Percentiles rank a stretch among this genome's conserved stretches.
Conservation (phyloP, 202 grass and related monocot genomes). For the Carex arenaria region DNA sequence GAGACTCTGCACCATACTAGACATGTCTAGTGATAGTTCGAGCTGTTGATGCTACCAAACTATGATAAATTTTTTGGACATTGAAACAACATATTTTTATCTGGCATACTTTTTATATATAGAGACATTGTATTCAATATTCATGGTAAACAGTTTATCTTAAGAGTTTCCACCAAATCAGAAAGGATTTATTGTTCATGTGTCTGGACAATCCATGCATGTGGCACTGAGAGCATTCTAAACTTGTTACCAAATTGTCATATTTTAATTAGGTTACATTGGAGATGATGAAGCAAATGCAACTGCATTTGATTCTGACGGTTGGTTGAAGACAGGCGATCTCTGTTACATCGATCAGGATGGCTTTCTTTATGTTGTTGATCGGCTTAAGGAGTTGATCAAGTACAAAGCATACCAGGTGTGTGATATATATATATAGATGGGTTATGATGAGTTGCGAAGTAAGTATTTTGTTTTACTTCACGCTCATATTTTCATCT, state of each 20-base stretch:
- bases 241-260: neutral
- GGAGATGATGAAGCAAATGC: conserved; percentile 53
- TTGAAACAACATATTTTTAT: no score
- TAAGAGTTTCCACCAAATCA: neutral
- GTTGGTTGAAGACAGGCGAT: conserved; percentile 74
- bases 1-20: no score
- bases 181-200: neutral
- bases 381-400: conserved; percentile 77
- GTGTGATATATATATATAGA: no score
- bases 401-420: conserved; percentile 82
- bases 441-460: no score
- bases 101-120: neutral
- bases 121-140: neutral
- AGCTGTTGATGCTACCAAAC: no score
- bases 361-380: conserved; percentile 59
- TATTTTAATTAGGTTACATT: conserved; percentile 52
- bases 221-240: neutral
- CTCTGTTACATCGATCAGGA: conserved; percentile 64
- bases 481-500: no score
- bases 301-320: conserved; percentile 31
- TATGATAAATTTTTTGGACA: no score
- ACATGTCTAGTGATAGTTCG: no score
- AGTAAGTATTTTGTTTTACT: no score
- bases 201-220: neutral
- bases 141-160: neutral